Conservation (phyloP, 495 filamentous ascomycete genomes). For the Cladorrhinum samala region DNA sequence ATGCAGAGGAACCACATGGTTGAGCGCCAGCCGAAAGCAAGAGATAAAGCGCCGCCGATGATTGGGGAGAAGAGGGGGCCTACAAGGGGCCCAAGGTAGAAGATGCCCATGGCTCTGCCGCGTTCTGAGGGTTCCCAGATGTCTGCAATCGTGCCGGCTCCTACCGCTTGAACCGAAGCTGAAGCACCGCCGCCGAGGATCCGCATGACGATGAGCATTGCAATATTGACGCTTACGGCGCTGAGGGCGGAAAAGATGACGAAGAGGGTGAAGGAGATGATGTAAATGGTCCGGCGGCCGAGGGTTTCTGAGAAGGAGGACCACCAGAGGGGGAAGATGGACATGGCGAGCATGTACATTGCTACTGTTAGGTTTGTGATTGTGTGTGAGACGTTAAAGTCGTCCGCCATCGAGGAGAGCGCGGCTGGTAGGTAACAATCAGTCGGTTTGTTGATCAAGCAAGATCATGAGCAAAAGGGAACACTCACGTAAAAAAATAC, state of each 20-base stretch:
- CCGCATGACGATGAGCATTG: conserved; percentile 82
- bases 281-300: conserved; percentile 79
- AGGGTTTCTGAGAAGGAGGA: conserved; percentile 80
- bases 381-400: conserved; percentile 60
- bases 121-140: conserved; percentile 79
- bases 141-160: conserved; percentile 88
- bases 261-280: conserved; percentile 75
- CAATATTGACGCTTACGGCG: conserved; percentile 68
- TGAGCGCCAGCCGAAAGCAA: conserved; percentile 72
- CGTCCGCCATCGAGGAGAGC: conserved; percentile 59
- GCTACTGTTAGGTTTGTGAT: conserved; percentile 79
- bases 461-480: neutral
- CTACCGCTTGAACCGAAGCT: conserved; percentile 85
- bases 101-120: conserved; percentile 85
- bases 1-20: conserved; percentile 82
- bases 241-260: conserved; percentile 68
- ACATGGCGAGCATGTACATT: conserved; percentile 85
- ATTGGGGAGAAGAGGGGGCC: conserved; percentile 84
- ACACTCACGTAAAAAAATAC: conserved; percentile 76
- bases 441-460: neutral
- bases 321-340: conserved; percentile 90
- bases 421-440: conserved; percentile 48
- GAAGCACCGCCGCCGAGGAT: conserved; percentile 76
- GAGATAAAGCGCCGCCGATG: conserved; percentile 69
- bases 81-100: conserved; percentile 83